phyloP scores from a whole-genome alignment of 1,284 basidiomycete species.

The Phellopilus nigrolimitatus region DNA sequence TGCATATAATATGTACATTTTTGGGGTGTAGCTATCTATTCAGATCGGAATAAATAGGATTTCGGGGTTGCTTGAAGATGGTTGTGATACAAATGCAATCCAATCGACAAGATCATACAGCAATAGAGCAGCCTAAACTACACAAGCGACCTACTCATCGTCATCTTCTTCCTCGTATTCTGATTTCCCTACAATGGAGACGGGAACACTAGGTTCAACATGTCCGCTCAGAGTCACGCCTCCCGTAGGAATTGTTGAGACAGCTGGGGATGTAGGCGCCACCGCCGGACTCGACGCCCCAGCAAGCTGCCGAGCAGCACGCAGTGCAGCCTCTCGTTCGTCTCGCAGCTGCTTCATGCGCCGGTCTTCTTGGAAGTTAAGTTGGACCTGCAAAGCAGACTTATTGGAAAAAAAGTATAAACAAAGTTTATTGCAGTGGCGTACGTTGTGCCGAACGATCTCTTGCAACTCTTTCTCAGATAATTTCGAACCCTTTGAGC shows the following conservation, averaged over 20 bases:
- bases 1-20: no score
- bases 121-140: no score
- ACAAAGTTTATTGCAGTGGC: slow-evolving; percentile 15
- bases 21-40: no score
- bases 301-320: slow-evolving; percentile 38
- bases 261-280: not conserved
- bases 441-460: slow-evolving; percentile 49
- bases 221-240: slow-evolving; percentile 24
- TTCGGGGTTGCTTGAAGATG: no score
- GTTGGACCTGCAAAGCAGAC: slow-evolving; percentile 53
- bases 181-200: slow-evolving; percentile 17
- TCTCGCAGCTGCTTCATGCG: slow-evolving; percentile 48
- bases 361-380: slow-evolving; percentile 73
- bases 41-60: no score
- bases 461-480: slow-evolving; percentile 54
- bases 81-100: no score
- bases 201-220: slow-evolving; percentile 14
- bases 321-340: slow-evolving; percentile 49
- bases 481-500: slow-evolving; percentile 39
- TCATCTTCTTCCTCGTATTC: slow-evolving; percentile 20
- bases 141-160: not conserved
- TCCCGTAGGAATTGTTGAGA: slow-evolving; percentile 25
- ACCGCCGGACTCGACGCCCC: slow-evolving; percentile 15
- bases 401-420: slow-evolving; percentile 12
- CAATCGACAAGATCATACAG: no score